phyloP scores from a whole-genome alignment of 768 basidiomycete genomes.

The Mycena belliarum region DNA sequence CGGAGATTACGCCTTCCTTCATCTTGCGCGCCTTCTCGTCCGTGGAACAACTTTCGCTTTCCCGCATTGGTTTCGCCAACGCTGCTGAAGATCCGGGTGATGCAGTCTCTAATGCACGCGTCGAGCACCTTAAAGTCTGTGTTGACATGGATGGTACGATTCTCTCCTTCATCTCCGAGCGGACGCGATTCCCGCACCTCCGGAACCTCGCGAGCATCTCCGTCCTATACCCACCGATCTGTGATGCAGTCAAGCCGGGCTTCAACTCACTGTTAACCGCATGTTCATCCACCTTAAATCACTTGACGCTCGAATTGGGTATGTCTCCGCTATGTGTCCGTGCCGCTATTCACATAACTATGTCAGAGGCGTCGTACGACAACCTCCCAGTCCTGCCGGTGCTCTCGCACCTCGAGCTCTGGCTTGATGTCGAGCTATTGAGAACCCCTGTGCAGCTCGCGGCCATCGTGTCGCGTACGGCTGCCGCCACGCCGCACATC shows the following conservation, averaged over 20 bases:
- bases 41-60: neutral
- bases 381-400: neutral
- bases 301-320: neutral
- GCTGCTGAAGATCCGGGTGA: neutral
- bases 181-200: neutral
- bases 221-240: neutral
- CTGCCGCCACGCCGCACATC: neutral
- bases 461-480: neutral
- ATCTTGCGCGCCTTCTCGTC: neutral
- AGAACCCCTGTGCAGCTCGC: neutral
- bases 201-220: neutral
- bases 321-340: neutral
- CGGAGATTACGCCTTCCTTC: neutral
- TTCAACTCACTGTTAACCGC: neutral
- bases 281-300: neutral
- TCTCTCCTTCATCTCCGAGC: neutral
- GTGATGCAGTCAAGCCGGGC: neutral
- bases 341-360: neutral
- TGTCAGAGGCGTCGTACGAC: neutral
- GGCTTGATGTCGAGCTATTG: neutral
- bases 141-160: neutral
- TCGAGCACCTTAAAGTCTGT: neutral
- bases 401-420: neutral
- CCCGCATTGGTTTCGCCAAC: neutral
- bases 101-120: neutral